Conservation (phyloP, 441 rosid species). For the Adansonia gregorii region DNA sequence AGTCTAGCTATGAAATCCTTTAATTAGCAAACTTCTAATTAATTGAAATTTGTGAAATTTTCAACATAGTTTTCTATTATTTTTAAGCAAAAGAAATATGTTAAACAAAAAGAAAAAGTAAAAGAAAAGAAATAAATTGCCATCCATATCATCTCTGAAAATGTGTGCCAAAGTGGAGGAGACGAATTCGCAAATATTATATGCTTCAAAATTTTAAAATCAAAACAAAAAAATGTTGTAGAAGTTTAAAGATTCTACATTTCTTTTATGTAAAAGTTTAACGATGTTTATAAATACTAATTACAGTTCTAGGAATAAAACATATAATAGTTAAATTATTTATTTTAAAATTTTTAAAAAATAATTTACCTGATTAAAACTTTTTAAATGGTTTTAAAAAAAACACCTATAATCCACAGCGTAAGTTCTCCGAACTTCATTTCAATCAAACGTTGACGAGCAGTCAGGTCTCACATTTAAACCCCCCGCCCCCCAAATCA, state of each 20-base stretch:
- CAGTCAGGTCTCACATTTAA: neutral
- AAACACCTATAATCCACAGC: neutral
- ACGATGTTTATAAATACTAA: no score
- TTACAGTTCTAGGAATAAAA: no score
- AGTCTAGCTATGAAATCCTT: no score
- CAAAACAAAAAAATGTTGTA: neutral
- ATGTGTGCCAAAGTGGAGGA: neutral
- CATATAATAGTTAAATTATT: no score
- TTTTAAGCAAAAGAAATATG: neutral
- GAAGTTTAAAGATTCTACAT: neutral
- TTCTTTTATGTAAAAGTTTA: neutral
- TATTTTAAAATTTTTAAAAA: no score
- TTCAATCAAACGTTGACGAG: conserved; percentile 11
- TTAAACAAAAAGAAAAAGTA: neutral
- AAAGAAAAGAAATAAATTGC: neutral
- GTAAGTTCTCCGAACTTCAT: neutral
- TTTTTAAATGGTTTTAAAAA: no score
- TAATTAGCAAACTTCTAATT: no score
- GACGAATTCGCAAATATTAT: neutral
- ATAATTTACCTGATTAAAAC: no score
- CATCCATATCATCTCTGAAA: neutral
- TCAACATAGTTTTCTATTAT: no score
- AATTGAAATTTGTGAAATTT: no score
- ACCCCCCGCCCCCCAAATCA: neutral
- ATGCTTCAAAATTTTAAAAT: neutral